These are phyloP conservation scores for Acarospora socialis DNA, from an alignment of 2,329 filamentous ascomycete genomes.

Conservation along the genomic window DNA sequence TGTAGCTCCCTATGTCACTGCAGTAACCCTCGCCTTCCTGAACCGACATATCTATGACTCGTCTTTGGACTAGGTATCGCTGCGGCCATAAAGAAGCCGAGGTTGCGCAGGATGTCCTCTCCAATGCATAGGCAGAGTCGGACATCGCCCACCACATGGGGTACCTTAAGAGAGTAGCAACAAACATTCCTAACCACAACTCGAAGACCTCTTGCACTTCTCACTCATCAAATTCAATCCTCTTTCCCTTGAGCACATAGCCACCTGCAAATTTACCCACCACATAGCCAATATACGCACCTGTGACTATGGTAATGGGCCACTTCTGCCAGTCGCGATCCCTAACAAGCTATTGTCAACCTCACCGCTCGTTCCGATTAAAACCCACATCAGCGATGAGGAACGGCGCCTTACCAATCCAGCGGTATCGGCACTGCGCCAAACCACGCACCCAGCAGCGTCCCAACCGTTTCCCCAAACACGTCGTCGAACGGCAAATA, in stretches of 20 bases:
- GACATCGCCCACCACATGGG: too few species aligned
- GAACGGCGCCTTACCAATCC: slow-evolving; percentile 51
- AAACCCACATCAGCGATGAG: slow-evolving; percentile 2
- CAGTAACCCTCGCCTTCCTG: too few species aligned
- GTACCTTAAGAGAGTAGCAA: too few species aligned
- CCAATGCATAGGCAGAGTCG: too few species aligned
- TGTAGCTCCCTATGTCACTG: too few species aligned
- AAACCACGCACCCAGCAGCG: slow-evolving; percentile 71
- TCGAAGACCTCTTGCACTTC: too few species aligned
- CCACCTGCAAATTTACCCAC: slow-evolving; percentile 34
- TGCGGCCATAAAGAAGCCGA: too few species aligned
- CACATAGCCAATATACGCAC: slow-evolving; percentile 65
- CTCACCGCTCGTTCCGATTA: background rate
- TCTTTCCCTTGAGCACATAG: slow-evolving; percentile 11
- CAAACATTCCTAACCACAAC: too few species aligned
- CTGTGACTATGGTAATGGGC: slow-evolving; percentile 80
- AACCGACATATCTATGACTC: too few species aligned
- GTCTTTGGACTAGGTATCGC: too few species aligned
- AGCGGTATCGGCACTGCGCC: slow-evolving; percentile 84
- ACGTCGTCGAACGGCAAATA: slow-evolving; percentile 66
- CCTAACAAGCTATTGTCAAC: slow-evolving; percentile 23
- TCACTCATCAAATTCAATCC: slow-evolving; percentile 15
- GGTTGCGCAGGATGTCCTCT: too few species aligned
- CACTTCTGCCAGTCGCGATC: slow-evolving; percentile 98
- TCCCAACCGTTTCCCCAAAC: slow-evolving; percentile 69